Conservation (phyloP, 495 filamentous ascomycete genomes). For the Cercophora samala region DNA sequence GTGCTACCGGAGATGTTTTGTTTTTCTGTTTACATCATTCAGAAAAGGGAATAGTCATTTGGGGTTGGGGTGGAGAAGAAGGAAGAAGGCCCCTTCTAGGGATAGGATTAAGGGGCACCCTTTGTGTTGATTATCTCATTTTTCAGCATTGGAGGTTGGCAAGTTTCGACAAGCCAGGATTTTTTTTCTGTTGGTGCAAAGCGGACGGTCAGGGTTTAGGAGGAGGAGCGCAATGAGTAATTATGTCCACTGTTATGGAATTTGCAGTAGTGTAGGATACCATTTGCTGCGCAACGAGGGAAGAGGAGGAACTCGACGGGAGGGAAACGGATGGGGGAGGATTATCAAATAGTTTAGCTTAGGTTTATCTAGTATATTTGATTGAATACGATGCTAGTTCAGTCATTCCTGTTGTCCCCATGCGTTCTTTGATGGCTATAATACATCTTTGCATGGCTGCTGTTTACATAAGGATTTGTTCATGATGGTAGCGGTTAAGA, state of each 20-base stretch:
- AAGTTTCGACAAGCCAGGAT: background rate
- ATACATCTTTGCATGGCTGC: background rate
- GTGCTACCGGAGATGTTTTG: background rate
- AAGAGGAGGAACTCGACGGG: background rate
- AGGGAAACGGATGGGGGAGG: background rate
- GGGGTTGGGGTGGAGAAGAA: background rate
- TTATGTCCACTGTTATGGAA: background rate
- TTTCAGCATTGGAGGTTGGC: background rate
- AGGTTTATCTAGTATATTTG: background rate
- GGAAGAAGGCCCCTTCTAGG: background rate
- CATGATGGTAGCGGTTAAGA: too few relatives aligned
- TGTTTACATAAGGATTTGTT: too few relatives aligned
- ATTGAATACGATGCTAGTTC: background rate
- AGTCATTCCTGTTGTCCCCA: background rate
- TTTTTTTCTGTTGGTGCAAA: background rate
- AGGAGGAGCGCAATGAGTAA: background rate
- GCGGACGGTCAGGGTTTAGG: background rate
- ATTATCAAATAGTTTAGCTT: background rate
- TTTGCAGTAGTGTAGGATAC: slow-evolving; percentile 3
- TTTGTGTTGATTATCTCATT: background rate
- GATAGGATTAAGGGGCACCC: background rate
- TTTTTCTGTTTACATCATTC: background rate
- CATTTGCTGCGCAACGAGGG: background rate
- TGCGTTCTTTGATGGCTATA: background rate
- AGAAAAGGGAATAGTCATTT: background rate